Conservation (phyloP, 1,284 basidiomycete species). For the Ustilago curta region DNA sequence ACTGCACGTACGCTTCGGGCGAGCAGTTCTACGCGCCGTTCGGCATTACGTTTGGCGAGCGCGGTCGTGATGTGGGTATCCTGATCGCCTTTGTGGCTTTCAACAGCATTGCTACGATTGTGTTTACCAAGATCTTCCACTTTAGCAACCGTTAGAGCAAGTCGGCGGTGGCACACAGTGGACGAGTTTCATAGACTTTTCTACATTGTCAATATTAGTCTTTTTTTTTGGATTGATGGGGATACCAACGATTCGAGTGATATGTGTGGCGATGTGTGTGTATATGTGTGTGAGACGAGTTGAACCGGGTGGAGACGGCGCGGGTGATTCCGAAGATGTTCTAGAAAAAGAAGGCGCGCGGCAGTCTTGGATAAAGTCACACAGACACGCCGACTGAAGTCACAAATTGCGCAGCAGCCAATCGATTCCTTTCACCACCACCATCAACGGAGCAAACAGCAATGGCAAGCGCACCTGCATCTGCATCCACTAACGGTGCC, state of each 20-base stretch:
- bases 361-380: not conserved
- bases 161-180: no score
- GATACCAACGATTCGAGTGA: no score
- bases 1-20: conserved; percentile 78
- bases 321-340: not conserved
- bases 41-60: conserved; percentile 75
- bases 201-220: no score
- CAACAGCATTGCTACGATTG: conserved; percentile 46
- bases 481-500: not conserved
- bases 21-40: conserved; percentile 80
- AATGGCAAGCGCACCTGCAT: conserved; percentile 2
- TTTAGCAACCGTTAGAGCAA: conserved; percentile 50
- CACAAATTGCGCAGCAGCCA: conserved; percentile 10
- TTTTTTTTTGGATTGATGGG: no score
- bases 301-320: not conserved
- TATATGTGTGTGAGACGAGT: no score
- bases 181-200: not conserved
- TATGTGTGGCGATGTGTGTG: no score
- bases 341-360: not conserved
- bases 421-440: conserved; percentile 1
- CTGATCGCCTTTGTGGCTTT: conserved; percentile 56
- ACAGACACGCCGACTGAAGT: not conserved
- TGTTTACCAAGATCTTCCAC: conserved; percentile 50
- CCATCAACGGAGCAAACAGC: not conserved
- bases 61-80: conserved; percentile 58